phyloP scores from a whole-genome alignment of 495 filamentous ascomycete genomes.

The Penicillium cataractarum region DNA sequence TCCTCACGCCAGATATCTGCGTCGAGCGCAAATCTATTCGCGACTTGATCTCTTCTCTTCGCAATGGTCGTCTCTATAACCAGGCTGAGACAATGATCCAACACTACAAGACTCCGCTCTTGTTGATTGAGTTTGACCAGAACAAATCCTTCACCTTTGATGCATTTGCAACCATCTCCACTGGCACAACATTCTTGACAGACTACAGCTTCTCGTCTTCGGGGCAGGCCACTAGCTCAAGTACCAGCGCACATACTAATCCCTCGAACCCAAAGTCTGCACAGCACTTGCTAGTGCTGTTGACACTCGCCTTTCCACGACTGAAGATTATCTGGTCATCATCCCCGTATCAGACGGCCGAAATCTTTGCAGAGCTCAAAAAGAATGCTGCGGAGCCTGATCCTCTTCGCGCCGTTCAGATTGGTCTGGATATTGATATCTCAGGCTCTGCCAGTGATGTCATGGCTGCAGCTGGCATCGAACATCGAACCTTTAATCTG shows the following conservation, averaged over 20 bases:
- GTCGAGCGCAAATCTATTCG: slow-evolving; percentile 92
- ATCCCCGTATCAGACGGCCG: slow-evolving; percentile 92
- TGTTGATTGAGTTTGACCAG: slow-evolving; percentile 97
- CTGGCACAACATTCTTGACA: slow-evolving; percentile 42
- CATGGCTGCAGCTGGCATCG: slow-evolving; percentile 57
- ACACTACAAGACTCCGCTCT: slow-evolving; percentile 87
- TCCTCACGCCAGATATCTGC: slow-evolving; percentile 86
- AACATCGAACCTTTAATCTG: slow-evolving; percentile 62
- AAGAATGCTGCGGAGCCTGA: slow-evolving; percentile 87
- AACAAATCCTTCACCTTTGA: slow-evolving; percentile 97
- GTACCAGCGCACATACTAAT: slow-evolving; percentile 47
- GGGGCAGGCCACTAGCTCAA: slow-evolving; percentile 57
- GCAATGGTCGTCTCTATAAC: slow-evolving; percentile 86
- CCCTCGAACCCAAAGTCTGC: slow-evolving; percentile 66
- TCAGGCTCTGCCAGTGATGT: slow-evolving; percentile 56
- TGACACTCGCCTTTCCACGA: slow-evolving; percentile 89
- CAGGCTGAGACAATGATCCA: slow-evolving; percentile 94
- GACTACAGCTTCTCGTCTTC: slow-evolving; percentile 70
- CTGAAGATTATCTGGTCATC: slow-evolving; percentile 93
- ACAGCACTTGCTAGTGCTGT: slow-evolving; percentile 88
- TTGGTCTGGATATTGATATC: slow-evolving; percentile 71
- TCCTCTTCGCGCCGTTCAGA: slow-evolving; percentile 80
- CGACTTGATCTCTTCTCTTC: slow-evolving; percentile 89
- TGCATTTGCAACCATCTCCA: slow-evolving; percentile 66
- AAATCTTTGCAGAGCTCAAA: slow-evolving; percentile 94